Base-by-base conservation (phyloP, 805 yeast genomes). In the Saccharomycopsis capsularis region DNA sequence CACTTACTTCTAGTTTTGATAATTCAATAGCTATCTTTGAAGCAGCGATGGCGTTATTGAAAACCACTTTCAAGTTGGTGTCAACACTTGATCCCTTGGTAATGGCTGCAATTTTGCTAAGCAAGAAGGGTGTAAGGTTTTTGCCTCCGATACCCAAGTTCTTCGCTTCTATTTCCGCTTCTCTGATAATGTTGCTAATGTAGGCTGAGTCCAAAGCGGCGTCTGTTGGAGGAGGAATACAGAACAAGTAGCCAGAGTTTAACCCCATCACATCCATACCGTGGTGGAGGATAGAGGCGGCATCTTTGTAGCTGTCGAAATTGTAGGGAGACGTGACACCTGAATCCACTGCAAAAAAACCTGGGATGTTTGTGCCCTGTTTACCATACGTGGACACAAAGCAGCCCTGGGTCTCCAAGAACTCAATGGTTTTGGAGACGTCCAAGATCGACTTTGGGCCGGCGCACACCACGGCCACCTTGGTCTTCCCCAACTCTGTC, bases 371-470 rank as follows among this genome's bases (percentile, higher is more conserved):
- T 2, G 75, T 65, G 0, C 78, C 78, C 11, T 56, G 57, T 4
- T 76, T 75, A 13, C 82, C 80, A 51, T 64, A 66, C 0, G 96
- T 88, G 3, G 82, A 76, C 6, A 88, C 95, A 57, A 82, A 83
- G 0, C 88, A 95, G 13, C 96, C 96, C 64, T 87, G 89, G 0
- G 96, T 88, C 63, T 88, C 96, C 46, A 88, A 68, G 59, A 82
- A 86, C 62, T 88, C 96, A 74, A 87, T 71, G 0, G 96, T 89
- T 54, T 83, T 71, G 7, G 74, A 79, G 47, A 89, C 82, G 59
- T 88, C 96, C 48, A 88, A 67, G 46, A 88, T 87, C 35, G 89
- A 79, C 61, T 88, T 88, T 1, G 96, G 95, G 0, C 96, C 96
- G 5, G 95, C 81, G 61, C 96, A 88, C 7, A 88, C 90, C n/a